Base-by-base conservation (phyloP, 225 moss, liverwort and hornwort species). In the Sphagnum tenellum region DNA sequence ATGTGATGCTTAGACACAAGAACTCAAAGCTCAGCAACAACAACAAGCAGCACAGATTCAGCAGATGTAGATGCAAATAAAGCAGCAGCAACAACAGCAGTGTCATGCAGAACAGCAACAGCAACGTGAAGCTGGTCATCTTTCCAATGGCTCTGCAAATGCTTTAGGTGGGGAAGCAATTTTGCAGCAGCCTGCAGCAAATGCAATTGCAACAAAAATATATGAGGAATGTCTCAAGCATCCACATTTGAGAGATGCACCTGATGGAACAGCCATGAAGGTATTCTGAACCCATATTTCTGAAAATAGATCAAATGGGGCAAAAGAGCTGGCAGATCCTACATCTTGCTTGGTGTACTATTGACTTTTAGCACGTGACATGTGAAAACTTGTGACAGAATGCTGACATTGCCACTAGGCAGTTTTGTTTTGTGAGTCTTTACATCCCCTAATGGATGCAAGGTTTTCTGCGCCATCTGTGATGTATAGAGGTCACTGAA, bases 151-250 rank as follows among this genome's bases (percentile, higher is more conserved):
- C 46, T 74, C 98, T 56, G 89, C 89, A 7, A 98, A 93, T 70
- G 98, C 93, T 50, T 75, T 91, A 60, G 89, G 87, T 68, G 82
- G 93, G 10, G 98, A 98, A 56, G 82, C 90, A 2, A 82, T 98
- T 64, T 72, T 93, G 52, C 87, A 90, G 55, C 92, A 93, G 66
- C 86, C 90, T 60, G 90, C 98, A 54, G 98, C 98, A 46, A 98
- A 98, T 81, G 98, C 93, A 8, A 90, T 93, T 90, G 98, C 98
- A 7, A 93, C 98, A 2, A 98, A 98, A 77, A 98, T 98, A 55
- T 98, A 98, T 69, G 93, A 98, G 72, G 98, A 98, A 80, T 90
- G 93, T 47, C 82, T 98, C 8, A 98, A 98, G 79, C 92, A 84
- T 70, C 92, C 92, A 49, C 92, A 96, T 72, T 89, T 81, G 66